A percentile compares a stretch with the other conserved stretches of the same genome.
These are phyloP conservation scores for Teratosphaeria nubilosa DNA, from an alignment of 2,329 filamentous ascomycete species.

Conservation along the genomic window DNA sequence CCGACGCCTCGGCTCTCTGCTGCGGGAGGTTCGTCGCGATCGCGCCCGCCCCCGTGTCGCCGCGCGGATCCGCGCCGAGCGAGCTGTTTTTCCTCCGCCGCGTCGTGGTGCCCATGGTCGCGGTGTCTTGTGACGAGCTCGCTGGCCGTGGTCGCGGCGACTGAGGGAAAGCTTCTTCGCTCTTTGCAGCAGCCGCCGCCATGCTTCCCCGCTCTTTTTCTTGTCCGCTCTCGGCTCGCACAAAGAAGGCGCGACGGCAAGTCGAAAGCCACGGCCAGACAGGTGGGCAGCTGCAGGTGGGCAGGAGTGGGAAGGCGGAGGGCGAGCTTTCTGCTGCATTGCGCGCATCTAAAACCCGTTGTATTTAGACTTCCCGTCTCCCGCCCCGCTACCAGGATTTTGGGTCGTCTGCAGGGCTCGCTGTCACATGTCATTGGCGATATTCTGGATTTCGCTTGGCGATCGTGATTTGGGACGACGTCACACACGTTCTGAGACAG, in stretches of 20 bases:
- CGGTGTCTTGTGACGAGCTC: not conserved
- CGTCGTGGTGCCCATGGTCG: not conserved
- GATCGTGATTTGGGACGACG: not conserved
- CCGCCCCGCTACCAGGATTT: not conserved
- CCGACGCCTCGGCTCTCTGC: constrained; percentile 1
- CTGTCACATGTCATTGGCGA: not conserved
- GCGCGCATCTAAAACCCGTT: not conserved
- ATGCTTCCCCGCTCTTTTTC: not conserved
- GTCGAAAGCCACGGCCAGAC: not conserved
- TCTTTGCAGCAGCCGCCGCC: not conserved
- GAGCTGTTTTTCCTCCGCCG: constrained; percentile 24
- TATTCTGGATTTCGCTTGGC: not conserved
- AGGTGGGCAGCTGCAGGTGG: not conserved
- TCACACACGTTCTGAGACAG: not conserved
- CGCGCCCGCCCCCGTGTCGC: constrained; percentile 42
- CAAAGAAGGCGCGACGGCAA: not conserved
- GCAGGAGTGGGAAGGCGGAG: not conserved
- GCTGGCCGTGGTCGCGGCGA: not conserved
- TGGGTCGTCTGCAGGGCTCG: not conserved
- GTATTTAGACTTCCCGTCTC: not conserved
- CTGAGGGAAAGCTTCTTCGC: not conserved
- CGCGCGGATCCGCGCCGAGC: constrained; percentile 42
- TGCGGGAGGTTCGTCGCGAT: constrained; percentile 33
- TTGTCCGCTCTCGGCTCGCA: not conserved
- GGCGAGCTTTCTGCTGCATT: not conserved